These are phyloP conservation scores for Geranium brycei DNA, from an alignment of 345 rosid species.

Conservation along the genomic window DNA sequence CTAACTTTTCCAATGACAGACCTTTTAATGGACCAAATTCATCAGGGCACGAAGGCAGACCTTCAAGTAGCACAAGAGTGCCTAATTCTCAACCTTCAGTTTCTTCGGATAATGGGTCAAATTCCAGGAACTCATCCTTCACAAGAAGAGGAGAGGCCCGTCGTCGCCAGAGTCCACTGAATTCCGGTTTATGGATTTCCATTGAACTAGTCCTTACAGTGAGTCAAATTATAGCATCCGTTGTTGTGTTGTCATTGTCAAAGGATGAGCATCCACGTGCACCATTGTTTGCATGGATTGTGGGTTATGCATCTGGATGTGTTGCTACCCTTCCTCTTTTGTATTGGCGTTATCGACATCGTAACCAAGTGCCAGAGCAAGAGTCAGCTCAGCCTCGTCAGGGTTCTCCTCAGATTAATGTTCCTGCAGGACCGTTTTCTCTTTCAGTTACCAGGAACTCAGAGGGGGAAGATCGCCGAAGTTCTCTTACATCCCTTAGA, in stretches of 20 bases:
- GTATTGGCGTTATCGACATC: conserved; percentile 77
- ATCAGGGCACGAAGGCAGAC: conserved; percentile 38
- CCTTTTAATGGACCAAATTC: conserved; percentile 39
- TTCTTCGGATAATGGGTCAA: conserved; percentile 37
- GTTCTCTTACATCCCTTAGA: conserved; percentile 35
- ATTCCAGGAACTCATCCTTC: conserved; percentile 30
- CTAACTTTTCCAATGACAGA: conserved; percentile 39
- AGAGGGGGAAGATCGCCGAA: conserved; percentile 56
- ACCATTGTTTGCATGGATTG: conserved; percentile 74
- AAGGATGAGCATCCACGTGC: conserved; percentile 69
- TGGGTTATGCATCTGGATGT: conserved; percentile 89
- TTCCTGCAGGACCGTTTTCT: conserved; percentile 68
- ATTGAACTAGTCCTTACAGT: conserved; percentile 64
- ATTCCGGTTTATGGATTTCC: conserved; percentile 87
- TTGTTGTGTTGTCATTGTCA: conserved; percentile 61
- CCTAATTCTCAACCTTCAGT: conserved; percentile 32
- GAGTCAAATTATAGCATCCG: conserved; percentile 77
- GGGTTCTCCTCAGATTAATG: conserved; percentile 44
- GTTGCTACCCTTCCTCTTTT: conserved; percentile 76
- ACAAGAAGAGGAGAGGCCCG: conserved; percentile 51
- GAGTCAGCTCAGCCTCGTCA: conserved; percentile 60
- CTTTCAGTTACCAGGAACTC: conserved; percentile 52
- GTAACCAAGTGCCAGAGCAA: conserved; percentile 53
- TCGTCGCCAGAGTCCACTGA: conserved; percentile 77
- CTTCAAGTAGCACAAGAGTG: conserved; percentile 24